Evolutionary conservation across 371 early-diverging fungal genomes (phyloP), one percentile per base, ranked within the genome.

Genomic region (Ordospora pajunii): DNA sequence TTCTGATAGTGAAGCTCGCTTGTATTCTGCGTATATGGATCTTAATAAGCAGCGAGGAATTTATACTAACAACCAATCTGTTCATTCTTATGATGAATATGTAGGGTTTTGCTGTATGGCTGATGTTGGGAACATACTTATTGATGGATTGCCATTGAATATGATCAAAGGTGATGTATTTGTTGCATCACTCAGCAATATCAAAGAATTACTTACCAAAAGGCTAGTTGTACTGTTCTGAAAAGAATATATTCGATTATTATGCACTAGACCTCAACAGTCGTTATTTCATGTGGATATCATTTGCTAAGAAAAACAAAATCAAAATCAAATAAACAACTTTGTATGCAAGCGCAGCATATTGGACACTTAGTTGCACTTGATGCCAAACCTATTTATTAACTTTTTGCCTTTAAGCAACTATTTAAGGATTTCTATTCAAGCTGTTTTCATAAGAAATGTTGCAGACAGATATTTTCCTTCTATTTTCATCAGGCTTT

Each of bases 91-190:
- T 5, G 19, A 48, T 14, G 80, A 77, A 19, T 75, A 53, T 54
- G 72, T 82, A 7, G 82, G 79, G n/a, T 79, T 82, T 73, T 65
- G 67, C 43, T 63, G 50, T 52, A 27, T 67, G 53, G 44, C 44
- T 43, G 67, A 73, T 40, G n/a, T 73, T 19, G 51, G 51, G 25
- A 52, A 68, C 19, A 44, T 77, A 44, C 21, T 72, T 2, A 48
- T 82, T 11, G 82, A 82, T 78, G 80, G 78, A 1, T 70, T 79
- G 11, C 8, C 43, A 37, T 49, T 82, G 14, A 66, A 82, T 12
- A 67, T 82, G 51, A 12, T 42, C 23, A 45, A 53, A 68, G 82
- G 78, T 8, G 77, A 79, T 65, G 79, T 82, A 63, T 78, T 73
- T 80, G 68, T 82, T 43, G 79, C 73, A 14, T 22, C 32, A n/a